Evolutionary conservation across 176 grass and related monocot species (phyloP).

Genomic region (Musa troglodytarum): DNA sequence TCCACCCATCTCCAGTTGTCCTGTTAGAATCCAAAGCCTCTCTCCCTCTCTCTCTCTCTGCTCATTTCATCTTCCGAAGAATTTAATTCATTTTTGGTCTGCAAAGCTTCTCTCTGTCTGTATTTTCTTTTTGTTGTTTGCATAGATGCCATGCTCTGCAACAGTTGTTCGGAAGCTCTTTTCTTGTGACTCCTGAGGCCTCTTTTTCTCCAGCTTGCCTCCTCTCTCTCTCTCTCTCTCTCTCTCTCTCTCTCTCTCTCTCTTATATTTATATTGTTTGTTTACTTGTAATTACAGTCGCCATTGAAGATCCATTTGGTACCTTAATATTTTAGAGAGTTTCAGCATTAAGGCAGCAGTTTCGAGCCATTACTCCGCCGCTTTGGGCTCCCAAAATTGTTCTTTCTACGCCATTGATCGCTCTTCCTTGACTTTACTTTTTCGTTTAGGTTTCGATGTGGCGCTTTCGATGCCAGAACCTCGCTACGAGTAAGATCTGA

Average conservation of each 20-base stretch:
- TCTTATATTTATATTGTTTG: too few species aligned
- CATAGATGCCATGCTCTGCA: background rate
- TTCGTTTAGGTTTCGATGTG: background rate
- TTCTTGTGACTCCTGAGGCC: too few species aligned
- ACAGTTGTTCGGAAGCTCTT: background rate
- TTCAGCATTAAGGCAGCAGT: background rate
- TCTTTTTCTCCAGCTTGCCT: background rate
- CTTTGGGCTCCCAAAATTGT: background rate
- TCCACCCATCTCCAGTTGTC: background rate
- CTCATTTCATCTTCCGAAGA: background rate
- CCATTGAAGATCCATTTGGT: background rate
- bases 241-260: background rate
- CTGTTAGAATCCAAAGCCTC: background rate
- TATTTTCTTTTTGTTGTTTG: background rate
- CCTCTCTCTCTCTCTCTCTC: too few species aligned
- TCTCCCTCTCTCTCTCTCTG: background rate
- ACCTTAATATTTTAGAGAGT: background rate
- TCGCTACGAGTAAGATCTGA: constrained; percentile 19
- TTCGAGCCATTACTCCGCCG: background rate
- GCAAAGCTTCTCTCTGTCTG: background rate
- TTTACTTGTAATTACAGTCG: background rate
- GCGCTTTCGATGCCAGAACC: background rate
- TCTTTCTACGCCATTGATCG: background rate
- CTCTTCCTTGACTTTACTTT: background rate
- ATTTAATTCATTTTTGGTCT: background rate